phyloP scores from a whole-genome alignment of 257 asterid species.

The Lithospermum erythrorhizon region DNA sequence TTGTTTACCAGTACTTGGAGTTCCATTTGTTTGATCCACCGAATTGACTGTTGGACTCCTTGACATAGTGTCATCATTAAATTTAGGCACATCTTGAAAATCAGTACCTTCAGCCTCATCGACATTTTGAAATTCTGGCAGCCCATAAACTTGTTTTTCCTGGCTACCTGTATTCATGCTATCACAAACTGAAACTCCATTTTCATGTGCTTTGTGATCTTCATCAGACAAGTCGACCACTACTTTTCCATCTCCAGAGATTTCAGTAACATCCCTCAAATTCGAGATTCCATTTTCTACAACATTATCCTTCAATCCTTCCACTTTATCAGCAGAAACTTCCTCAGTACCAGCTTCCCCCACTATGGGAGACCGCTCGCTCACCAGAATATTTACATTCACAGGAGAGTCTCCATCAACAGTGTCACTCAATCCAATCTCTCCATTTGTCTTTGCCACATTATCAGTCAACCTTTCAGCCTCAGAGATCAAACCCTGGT shows the following conservation, averaged over 20 bases:
- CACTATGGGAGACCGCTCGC: slow-evolving; percentile 3
- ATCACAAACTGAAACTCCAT: slow-evolving; percentile 25
- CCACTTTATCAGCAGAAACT: slow-evolving; percentile 12
- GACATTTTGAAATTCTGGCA: slow-evolving; percentile 28
- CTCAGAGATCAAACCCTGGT: neutral
- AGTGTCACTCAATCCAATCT: neutral
- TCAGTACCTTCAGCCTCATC: slow-evolving; percentile 21
- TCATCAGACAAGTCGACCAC: slow-evolving; percentile 14
- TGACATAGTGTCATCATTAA: slow-evolving; percentile 9
- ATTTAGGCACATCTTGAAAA: slow-evolving; percentile 17
- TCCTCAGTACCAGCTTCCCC: slow-evolving; percentile 16
- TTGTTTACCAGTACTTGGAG: slow-evolving; percentile 11
- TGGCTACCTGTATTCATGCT: slow-evolving; percentile 13
- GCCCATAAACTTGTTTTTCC: slow-evolving; percentile 20
- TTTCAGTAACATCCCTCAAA: neutral
- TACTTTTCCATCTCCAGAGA: slow-evolving; percentile 14
- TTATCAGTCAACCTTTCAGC: neutral
- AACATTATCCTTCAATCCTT: slow-evolving; percentile 18
- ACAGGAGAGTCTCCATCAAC: neutral
- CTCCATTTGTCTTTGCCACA: neutral
- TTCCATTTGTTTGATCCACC: too few species aligned
- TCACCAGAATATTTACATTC: neutral
- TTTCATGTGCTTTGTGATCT: slow-evolving; percentile 23
- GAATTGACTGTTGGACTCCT: too few species aligned
- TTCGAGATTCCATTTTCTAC: slow-evolving; percentile 17